Evolutionary conservation across 257 asterid genomes (phyloP).

Genomic region (Solanum ossicruentum): DNA sequence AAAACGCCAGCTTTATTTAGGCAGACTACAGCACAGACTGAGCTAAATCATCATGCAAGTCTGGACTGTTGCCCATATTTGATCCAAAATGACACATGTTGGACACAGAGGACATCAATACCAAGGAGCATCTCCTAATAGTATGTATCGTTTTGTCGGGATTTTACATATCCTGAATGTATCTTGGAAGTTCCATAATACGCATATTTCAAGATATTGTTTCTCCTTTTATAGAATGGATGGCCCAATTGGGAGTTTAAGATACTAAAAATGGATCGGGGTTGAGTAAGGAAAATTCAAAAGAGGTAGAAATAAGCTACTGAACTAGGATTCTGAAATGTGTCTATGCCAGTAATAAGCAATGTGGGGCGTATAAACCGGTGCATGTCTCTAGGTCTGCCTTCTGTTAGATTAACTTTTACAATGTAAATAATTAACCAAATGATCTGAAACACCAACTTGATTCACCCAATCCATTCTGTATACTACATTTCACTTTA

Average conservation of each 20-base stretch:
- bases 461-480: background rate
- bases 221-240: background rate
- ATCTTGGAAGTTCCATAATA: background rate
- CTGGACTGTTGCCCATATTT: background rate
- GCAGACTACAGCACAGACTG: background rate
- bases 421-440: background rate
- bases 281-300: background rate
- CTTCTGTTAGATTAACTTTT: background rate
- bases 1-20: background rate
- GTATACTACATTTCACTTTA: background rate
- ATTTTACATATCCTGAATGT: background rate
- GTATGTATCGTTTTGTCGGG: background rate
- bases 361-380: background rate
- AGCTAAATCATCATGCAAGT: background rate
- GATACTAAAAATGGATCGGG: background rate
- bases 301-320: background rate
- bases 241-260: background rate
- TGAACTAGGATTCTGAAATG: background rate
- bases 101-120: background rate
- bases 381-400: background rate
- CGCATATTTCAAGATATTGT: background rate
- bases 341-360: background rate
- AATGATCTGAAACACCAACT: background rate
- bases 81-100: background rate
- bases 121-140: background rate